phyloP scores from a whole-genome alignment of 2,329 filamentous ascomycete genomes.

The Mycosphaerella arachidis region DNA sequence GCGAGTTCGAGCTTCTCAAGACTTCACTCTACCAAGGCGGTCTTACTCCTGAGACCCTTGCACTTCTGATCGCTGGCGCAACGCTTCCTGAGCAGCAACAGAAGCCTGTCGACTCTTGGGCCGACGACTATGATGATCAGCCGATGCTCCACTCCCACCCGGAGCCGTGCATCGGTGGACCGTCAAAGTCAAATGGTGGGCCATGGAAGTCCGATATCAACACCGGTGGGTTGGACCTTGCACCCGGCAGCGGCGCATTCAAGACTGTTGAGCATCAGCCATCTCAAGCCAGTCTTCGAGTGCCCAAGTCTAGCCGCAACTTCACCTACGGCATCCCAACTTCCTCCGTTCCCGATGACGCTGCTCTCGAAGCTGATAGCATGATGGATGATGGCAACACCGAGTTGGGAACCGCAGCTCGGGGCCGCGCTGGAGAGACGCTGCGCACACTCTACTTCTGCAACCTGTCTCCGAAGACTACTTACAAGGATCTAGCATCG shows the following conservation, averaged over 20 bases:
- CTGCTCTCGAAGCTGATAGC: conserved; percentile 20
- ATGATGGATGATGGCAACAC: conserved; percentile 13
- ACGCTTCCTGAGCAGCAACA: conserved; percentile 8
- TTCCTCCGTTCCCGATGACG: conserved; percentile 21
- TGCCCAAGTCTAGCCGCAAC: conserved; percentile 14
- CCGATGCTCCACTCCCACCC: conserved; percentile 4
- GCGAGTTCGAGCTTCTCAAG: conserved; percentile 52
- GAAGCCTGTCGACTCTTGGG: conserved; percentile 19
- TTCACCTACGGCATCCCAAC: conserved; percentile 17
- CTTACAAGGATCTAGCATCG: conserved; percentile 61
- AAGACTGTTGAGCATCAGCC: conserved; percentile 6
- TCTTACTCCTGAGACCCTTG: conserved; percentile 46
- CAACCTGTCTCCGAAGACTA: conserved; percentile 59
- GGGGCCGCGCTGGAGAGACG: conserved; percentile 4
- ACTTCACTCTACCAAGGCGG: conserved; percentile 49
- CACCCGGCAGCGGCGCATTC: conserved; percentile 11
- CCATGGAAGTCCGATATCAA: neutral
- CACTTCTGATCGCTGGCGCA: conserved; percentile 41
- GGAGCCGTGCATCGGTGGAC: neutral
- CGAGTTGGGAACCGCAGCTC: neutral
- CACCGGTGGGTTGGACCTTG: conserved; percentile 5
- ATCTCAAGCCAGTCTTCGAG: conserved; percentile 1
- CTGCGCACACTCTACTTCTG: conserved; percentile 57
- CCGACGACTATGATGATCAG: conserved; percentile 18
- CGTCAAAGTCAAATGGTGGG: neutral